Conservation (phyloP, 345 rosid species). For the Linum lewisii region DNA sequence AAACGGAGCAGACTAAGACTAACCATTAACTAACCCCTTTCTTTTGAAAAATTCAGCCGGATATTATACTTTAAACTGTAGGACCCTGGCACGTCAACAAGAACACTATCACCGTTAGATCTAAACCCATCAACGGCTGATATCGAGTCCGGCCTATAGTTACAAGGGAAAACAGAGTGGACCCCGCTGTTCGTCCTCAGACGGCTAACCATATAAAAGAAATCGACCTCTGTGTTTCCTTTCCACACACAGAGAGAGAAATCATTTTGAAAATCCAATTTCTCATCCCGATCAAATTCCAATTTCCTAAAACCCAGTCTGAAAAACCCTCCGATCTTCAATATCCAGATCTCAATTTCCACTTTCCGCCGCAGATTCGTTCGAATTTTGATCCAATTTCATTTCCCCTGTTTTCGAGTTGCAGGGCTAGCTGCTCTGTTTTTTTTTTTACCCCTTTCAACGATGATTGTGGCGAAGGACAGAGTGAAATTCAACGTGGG, state of each 20-base stretch:
- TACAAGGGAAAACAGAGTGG: background rate
- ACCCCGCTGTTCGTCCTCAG: background rate
- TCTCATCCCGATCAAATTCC: constrained; percentile 8
- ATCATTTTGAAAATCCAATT: constrained; percentile 14
- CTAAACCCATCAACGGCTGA: background rate
- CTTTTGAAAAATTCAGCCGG: no score
- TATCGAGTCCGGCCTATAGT: background rate
- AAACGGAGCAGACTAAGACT: no score
- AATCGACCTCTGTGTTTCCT: no score
- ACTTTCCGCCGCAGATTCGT: no score
- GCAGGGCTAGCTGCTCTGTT: background rate
- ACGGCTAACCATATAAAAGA: background rate
- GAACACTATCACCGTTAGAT: background rate
- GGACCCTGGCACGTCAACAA: no score
- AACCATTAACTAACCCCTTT: no score
- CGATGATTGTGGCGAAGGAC: constrained; percentile 69
- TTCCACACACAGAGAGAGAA: background rate
- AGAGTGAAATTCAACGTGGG: constrained; percentile 79
- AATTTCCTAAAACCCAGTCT: constrained; percentile 25
- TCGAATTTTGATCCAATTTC: constrained; percentile 6
- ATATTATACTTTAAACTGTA: no score
- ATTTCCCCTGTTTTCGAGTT: background rate
- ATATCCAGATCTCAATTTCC: constrained; percentile 39
- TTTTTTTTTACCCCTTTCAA: background rate
- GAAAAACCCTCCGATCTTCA: constrained; percentile 22